Percentiles rank a stretch among this genome's conserved stretches.
Conservation (phyloP, 1,284 basidiomycete genomes). For the Pterula multifida region DNA sequence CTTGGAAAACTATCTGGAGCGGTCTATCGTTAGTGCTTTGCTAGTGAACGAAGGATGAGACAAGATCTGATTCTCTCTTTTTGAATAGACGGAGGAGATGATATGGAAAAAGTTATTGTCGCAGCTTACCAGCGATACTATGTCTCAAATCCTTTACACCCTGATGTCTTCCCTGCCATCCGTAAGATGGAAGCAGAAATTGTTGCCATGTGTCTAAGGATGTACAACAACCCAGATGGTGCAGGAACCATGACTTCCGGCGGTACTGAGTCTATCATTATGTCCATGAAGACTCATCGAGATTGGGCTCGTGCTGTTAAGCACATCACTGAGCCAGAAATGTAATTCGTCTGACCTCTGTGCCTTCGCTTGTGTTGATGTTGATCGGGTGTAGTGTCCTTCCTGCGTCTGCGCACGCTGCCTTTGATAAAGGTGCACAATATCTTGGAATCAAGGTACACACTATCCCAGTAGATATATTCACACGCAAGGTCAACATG, state of each 20-base stretch:
- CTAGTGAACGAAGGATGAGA: background rate
- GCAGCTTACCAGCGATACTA: constrained; percentile 62
- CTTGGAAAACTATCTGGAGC: constrained; percentile 78
- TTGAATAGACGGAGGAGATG: constrained; percentile 67
- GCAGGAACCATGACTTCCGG: constrained; percentile 92
- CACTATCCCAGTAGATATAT: constrained; percentile 74
- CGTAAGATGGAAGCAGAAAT: constrained; percentile 98
- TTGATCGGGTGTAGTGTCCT: constrained; percentile 49
- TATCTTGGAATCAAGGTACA: constrained; percentile 94
- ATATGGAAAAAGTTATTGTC: constrained; percentile 62
- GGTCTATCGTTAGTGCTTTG: constrained; percentile 67
- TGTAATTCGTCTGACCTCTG: constrained; percentile 38
- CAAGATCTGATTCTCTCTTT: constrained; percentile 3
- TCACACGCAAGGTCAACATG: constrained; percentile 74
- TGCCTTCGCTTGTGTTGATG: background rate
- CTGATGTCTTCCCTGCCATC: constrained; percentile 89
- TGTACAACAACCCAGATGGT: constrained; percentile 78
- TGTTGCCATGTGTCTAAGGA: constrained; percentile 83
- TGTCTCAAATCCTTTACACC: constrained; percentile 87
- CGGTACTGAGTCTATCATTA: constrained; percentile 92
- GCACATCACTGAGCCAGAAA: constrained; percentile 87
- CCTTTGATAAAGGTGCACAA: constrained; percentile 87
- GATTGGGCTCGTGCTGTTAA: constrained; percentile 85
- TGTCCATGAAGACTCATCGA: constrained; percentile 89
- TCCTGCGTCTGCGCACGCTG: constrained; percentile 82